Evolutionary conservation across 331 rosid species (phyloP).

Genomic region (Acacia pycnantha): DNA sequence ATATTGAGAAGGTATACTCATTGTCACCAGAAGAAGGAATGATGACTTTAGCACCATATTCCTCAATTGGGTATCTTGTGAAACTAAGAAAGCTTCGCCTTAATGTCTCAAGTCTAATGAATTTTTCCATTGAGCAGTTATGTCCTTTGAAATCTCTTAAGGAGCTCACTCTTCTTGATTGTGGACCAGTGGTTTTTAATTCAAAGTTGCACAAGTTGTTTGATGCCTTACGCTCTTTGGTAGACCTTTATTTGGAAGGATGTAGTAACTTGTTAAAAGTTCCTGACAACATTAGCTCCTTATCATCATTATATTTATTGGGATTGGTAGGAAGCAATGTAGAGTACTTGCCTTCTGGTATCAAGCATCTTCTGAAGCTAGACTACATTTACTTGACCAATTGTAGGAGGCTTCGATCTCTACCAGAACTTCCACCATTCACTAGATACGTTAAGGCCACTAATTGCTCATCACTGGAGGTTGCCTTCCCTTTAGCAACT

Average conservation of each 20-base stretch:
- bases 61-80: not conserved
- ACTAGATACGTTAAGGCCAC: too few relatives aligned
- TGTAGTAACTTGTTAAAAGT: not conserved
- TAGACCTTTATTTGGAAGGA: too few relatives aligned
- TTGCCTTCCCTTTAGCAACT: not conserved
- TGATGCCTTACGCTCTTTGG: not conserved
- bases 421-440: too few relatives aligned
- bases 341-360: conserved; percentile 18
- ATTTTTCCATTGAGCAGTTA: not conserved
- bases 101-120: not conserved
- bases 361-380: not conserved
- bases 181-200: not conserved
- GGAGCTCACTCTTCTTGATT: not conserved
- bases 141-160: not conserved
- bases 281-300: conserved; percentile 4
- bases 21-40: not conserved
- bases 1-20: not conserved
- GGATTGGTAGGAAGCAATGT: conserved; percentile 5
- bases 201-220: not conserved
- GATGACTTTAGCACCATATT: not conserved
- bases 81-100: not conserved
- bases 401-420: not conserved
- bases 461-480: too few relatives aligned
- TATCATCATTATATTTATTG: not conserved
- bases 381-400: not conserved